Evolutionary conservation across 805 yeast species (phyloP).

Genomic region (Maudiozyma saulgeensis): DNA sequence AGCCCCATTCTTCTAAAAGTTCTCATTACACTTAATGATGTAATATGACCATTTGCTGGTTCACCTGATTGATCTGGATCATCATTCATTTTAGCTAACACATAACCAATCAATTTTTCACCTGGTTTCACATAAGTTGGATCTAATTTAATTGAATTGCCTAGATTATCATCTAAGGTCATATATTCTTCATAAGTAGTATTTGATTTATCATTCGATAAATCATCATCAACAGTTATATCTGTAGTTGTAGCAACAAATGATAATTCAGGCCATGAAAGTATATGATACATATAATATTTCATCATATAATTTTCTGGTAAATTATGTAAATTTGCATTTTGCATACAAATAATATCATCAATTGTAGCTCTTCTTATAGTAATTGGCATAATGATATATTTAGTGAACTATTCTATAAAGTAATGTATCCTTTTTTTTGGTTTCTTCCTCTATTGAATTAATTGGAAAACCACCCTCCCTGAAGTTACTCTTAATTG

Average conservation of each 20-base stretch:
- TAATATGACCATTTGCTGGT: slow-evolving; percentile 86
- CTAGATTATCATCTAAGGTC: slow-evolving; percentile 14
- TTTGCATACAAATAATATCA: slow-evolving; percentile 92
- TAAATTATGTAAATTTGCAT: slow-evolving; percentile 80
- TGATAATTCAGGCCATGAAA: slow-evolving; percentile 97
- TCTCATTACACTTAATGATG: slow-evolving; percentile 90
- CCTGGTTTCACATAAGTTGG: slow-evolving; percentile 54
- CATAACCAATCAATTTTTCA: slow-evolving; percentile 91
- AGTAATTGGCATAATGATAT: slow-evolving; percentile 58
- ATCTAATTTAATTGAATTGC: slow-evolving; percentile 38
- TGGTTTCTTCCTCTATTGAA: too few species aligned
- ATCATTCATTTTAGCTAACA: slow-evolving; percentile 92
- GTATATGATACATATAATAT: slow-evolving; percentile 85
- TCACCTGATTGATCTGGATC: slow-evolving; percentile 69
- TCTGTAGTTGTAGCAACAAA: slow-evolving; percentile 85
- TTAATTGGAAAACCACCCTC: too few species aligned
- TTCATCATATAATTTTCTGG: slow-evolving; percentile 93
- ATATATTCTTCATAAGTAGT: slow-evolving; percentile 21
- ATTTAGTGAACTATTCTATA: not conserved
- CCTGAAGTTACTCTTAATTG: too few species aligned
- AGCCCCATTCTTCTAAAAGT: slow-evolving; percentile 91
- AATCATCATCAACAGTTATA: slow-evolving; percentile 5
- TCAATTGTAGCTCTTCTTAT: slow-evolving; percentile 79
- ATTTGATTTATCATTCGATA: not conserved
- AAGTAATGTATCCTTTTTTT: too few species aligned